A percentile compares a stretch with the other conserved stretches of the same genome.
These are phyloP conservation scores for Thraustochytrium striatum DNA, from an alignment of 352 stramenopile genomes.

Conservation along the genomic window DNA sequence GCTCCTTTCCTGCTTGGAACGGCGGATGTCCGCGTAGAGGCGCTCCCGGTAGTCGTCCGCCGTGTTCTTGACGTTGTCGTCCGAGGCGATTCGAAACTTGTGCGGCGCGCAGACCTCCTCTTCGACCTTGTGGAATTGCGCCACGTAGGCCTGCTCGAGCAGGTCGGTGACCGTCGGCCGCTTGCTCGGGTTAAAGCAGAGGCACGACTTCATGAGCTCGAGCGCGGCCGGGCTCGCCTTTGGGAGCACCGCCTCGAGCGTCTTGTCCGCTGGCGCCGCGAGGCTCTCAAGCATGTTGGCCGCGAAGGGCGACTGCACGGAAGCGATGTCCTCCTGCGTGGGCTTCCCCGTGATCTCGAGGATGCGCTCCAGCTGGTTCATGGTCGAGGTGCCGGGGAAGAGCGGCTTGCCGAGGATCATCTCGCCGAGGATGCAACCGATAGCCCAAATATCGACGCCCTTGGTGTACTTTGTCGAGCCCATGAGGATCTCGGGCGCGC, in stretches of 20 bases:
- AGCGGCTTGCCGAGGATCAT: slow-evolving; percentile 83
- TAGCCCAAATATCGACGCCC: slow-evolving; percentile 85
- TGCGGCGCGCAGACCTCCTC: slow-evolving; percentile 71
- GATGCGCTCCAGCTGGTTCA: slow-evolving; percentile 94
- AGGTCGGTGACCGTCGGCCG: slow-evolving; percentile 75
- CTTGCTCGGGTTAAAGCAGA: slow-evolving; percentile 85
- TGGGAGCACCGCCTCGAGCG: slow-evolving; percentile 77
- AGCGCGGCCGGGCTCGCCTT: slow-evolving; percentile 75
- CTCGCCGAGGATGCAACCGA: slow-evolving; percentile 87
- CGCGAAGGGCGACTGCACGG: slow-evolving; percentile 84
- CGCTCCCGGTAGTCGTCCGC: slow-evolving; percentile 84
- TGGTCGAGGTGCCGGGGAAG: slow-evolving; percentile 88
- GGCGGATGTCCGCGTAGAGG: slow-evolving; percentile 85
- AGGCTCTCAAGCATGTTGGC: slow-evolving; percentile 86
- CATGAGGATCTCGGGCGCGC: slow-evolving; percentile 88
- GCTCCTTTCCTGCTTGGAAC: slow-evolving; percentile 83
- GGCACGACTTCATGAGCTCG: slow-evolving; percentile 79
- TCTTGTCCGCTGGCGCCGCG: slow-evolving; percentile 62
- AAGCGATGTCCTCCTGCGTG: slow-evolving; percentile 77
- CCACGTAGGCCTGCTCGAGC: slow-evolving; percentile 85
- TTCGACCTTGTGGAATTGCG: slow-evolving; percentile 90
- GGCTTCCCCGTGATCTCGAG: slow-evolving; percentile 85
- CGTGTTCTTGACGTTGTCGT: slow-evolving; percentile 90
- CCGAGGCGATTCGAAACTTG: slow-evolving; percentile 74
- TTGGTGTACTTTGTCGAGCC: slow-evolving; percentile 86